Conservation (phyloP, 208 protist genomes). For the Leishmania guyanensis region DNA sequence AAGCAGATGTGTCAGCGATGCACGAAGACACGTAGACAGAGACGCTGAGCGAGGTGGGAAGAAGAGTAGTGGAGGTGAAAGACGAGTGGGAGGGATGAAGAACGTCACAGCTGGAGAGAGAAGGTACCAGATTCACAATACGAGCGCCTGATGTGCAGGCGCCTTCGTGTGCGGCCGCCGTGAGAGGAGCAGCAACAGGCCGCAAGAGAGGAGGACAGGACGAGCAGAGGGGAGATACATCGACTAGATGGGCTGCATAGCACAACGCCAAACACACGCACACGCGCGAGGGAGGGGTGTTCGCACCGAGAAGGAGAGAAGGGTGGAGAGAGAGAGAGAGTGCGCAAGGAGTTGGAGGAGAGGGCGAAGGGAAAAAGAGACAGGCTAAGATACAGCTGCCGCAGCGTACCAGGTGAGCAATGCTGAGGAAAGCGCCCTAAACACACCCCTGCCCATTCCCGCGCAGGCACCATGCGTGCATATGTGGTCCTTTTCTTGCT, state of each 20-base stretch:
- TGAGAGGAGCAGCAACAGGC: background rate
- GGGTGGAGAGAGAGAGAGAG: no score
- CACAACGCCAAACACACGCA: background rate
- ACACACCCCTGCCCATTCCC: background rate
- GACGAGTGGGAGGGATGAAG: slow-evolving; percentile 11
- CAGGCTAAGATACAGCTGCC: background rate
- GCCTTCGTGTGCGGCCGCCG: background rate
- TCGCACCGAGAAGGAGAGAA: background rate
- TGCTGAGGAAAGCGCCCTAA: background rate
- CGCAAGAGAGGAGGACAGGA: background rate
- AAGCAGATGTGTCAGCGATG: background rate
- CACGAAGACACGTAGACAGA: background rate
- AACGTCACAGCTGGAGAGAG: slow-evolving; percentile 3
- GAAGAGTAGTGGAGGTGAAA: background rate
- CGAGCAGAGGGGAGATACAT: background rate
- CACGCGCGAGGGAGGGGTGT: background rate
- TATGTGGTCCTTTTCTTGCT: background rate
- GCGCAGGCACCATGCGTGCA: background rate
- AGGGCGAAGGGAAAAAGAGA: background rate
- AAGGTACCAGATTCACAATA: background rate
- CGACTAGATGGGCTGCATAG: background rate
- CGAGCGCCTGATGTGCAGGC: background rate
- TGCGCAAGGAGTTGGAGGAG: no score
- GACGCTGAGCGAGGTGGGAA: background rate
- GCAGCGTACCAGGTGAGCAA: background rate